Evolutionary conservation across 139 green algal genomes (phyloP), one percentile per base, ranked within the genome.

Genomic region (Haematococcus sp.): DNA sequence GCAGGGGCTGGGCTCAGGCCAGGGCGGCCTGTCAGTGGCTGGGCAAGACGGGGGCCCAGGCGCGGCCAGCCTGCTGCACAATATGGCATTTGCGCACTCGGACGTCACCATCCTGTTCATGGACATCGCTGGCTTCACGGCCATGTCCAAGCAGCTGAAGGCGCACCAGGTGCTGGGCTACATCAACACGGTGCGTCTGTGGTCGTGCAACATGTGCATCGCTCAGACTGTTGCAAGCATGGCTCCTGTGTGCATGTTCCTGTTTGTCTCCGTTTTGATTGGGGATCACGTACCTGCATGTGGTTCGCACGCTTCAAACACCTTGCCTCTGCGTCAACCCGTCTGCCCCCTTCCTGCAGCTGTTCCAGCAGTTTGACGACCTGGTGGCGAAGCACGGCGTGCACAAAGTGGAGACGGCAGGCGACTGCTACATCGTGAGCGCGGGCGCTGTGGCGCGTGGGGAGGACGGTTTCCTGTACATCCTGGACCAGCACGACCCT

Each of bases 61-160:
- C 11, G 40, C 7, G 40, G 7, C 40, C 40, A 49, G 40, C 40
- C 11, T 49, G 40, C 40, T 49, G 40, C 40, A 49, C 40, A 7
- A 49, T 7, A 49, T 65, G n/a, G 58, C 58, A 4, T 22, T 28
- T 4, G 58, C 28, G 58, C 58, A 65, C 58, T 40, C 28, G 25
- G 58, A 30, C 58, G 22, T 28, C 58, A 40, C 58, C 58, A 65
- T 65, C 25, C 28, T 65, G 58, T 65, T 65, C 58, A 65, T 65
- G 58, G 58, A 65, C 58, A 65, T 65, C 15, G 58, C 30, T 22
- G 58, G 58, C 23, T 65, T 65, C 58, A 65, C 58, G 15, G 17
- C 58, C 23, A 65, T 65, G 58, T 65, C n/a, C 25, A 65, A 65
- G n/a, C n/a, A 40, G 58, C 9, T 65, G 23, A 3, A 22, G 4